These are phyloP conservation scores for Chaetomiaceae sp. DNA, from an alignment of 2,329 filamentous ascomycete genomes.

Conservation along the genomic window DNA sequence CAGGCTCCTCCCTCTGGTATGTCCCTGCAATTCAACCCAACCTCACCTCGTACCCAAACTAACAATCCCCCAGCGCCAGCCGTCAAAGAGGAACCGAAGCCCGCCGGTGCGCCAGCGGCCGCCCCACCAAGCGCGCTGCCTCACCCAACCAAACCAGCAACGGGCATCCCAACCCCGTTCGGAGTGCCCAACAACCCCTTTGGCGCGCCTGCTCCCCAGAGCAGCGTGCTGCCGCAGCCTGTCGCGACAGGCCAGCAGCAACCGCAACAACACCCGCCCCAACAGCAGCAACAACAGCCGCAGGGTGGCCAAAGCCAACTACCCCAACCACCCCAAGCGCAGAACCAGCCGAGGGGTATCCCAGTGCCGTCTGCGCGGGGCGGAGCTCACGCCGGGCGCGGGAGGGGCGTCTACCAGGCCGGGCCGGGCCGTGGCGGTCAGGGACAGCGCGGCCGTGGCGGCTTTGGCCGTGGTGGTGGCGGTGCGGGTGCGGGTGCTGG, in stretches of 20 bases:
- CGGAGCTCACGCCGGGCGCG: constrained; percentile 16
- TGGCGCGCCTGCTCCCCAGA: constrained; percentile 7
- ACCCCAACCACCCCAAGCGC: neutral
- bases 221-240: constrained; percentile 2
- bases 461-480: constrained; percentile 19
- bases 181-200: constrained; percentile 14
- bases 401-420: constrained; percentile 19
- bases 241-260: neutral
- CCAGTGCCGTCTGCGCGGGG: constrained; percentile 18
- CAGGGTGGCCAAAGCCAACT: no score
- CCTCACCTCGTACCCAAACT: neutral
- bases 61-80: constrained; percentile 1
- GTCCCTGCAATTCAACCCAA: no score
- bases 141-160: constrained; percentile 9
- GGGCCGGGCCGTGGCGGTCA: constrained; percentile 22
- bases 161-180: constrained; percentile 8
- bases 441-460: constrained; percentile 22
- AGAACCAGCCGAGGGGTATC: constrained; percentile 18
- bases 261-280: constrained; percentile 6
- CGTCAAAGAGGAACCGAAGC: constrained; percentile 14
- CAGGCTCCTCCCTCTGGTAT: constrained; percentile 17
- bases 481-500: constrained; percentile 13
- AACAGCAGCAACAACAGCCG: constrained; percentile 3
- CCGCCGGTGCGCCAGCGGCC: constrained; percentile 1
- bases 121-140: constrained; percentile 11